Evolutionary conservation across 2,329 filamentous ascomycete species (phyloP), one percentile per base, ranked within the genome.

Genomic region (Monilinia aucupariae): DNA sequence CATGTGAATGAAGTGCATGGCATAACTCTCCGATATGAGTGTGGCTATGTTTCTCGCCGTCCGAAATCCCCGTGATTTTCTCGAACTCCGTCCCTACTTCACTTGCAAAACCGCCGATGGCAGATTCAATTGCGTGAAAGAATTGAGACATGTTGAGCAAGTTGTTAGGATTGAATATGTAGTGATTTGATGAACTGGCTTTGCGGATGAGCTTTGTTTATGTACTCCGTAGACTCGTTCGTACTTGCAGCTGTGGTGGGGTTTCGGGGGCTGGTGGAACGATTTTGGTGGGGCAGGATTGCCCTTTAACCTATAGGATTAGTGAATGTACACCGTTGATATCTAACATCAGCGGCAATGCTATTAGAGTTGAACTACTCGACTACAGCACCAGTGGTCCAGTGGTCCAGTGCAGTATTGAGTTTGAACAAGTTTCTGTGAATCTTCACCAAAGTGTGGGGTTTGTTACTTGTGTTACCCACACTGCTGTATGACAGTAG

Each of bases 1-100:
- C 77, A 59, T 77, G 74, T 3, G 75, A 70, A 54, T 81, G 78
- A 55, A 62, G 63, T 45, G 77, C 71, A 60, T 77, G 75, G 67
- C 78, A 79, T 45, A 75, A 71, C 59, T 77, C 70, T 48, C 75
- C 78, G 17, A 72, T 54, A 58, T 80, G 73, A 8, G 78, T 77
- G 64, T 81, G 79, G 32, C 79, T 79, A 62, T 80, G 79, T 50
- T 74, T 73, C 63, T 73, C 72, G 9, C 59, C 63, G 34, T 65
- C 53, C 41, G 51, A 74, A 69, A 80, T 79, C 5, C 52, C 64
- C 45, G 7, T 32, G n/a, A 68, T 63, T 4, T 64, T 58, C 9
- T 61, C 56, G 5, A 68, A 52, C 25, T 67, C 64, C 9, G 63
- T 49, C 53, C 66, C 69, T 22, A 70, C 48, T 50, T 68, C 64